Base-by-base conservation (phyloP, 2,329 filamentous ascomycete species). In the Botrytis fragariae region DNA sequence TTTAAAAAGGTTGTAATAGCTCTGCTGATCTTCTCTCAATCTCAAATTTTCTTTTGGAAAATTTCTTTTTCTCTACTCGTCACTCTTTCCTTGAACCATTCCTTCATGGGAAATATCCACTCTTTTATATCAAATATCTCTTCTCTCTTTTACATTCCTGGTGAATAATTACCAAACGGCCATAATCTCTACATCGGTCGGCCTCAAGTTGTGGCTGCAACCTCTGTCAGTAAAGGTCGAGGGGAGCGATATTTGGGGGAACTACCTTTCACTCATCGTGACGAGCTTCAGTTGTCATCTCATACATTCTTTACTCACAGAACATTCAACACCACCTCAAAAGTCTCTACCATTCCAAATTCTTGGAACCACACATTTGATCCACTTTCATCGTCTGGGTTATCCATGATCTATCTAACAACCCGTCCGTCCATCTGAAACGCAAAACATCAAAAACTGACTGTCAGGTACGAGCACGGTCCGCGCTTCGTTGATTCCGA, bases 1-100 rank as follows among this genome's bases (percentile, higher is more conserved):
- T 69, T 61, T 54, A 57, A 69, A 35, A 67, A 54, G 64, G 64
- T 22, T 68, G 35, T 54, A 35, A 68, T 68, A 29, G 35, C 48
- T 29, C 64, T 25, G 64, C 18, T 54, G 25, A 57, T 57, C 64
- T 42, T n/a, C 39, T 44, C 60, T 69, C 39, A 14, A 59, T 44
- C 37, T 60, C n/a, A 25, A 22, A 54, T n/a, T 12, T 45, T n/a
- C 29, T 35, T 61, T 61, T 45, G 45, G 48, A n/a, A 51, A 37
- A 45, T 69, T 39, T 60, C 51, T 60, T 35, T 45, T 54, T 69
- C 44, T 68, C 29, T 22, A 42, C 35, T 57, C 35, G 45, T 68
- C 64, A 68, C 54, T 57, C 32, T 67, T 29, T 68, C 35, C 35
- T 57, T 68, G 14, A 14, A 68, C 18, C 35, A 42, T 57, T 32